Conservation (phyloP, 2,329 filamentous ascomycete species). For the Cercospora sp. region DNA sequence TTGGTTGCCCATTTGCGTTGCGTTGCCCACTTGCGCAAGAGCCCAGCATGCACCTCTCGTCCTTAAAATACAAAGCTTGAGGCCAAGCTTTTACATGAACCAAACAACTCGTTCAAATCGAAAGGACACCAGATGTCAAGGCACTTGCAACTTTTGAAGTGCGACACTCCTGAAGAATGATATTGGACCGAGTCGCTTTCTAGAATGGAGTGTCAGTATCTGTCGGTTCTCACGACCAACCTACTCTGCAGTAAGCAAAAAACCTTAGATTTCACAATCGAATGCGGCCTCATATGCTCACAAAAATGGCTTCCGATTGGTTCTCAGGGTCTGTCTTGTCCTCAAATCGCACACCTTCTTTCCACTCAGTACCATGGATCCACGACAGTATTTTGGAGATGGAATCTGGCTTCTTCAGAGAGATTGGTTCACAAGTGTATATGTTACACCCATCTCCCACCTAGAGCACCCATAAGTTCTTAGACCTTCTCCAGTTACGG, state of each 20-base stretch:
- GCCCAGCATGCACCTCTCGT: neutral
- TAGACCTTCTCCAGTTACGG: neutral
- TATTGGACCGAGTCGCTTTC: neutral
- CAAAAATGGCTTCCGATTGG: too few relatives aligned
- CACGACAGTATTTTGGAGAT: neutral
- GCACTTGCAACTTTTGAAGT: neutral
- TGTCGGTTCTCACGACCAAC: neutral
- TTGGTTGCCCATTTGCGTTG: neutral
- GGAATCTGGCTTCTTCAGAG: neutral
- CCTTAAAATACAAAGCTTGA: neutral
- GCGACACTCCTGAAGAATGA: neutral
- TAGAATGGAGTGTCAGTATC: neutral
- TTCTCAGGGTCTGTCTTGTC: neutral
- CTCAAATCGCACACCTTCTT: neutral
- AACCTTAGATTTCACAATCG: neutral
- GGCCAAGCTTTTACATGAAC: neutral
- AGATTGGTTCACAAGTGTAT: constrained; percentile 67
- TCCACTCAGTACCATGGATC: neutral
- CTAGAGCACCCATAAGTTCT: neutral
- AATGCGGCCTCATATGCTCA: neutral
- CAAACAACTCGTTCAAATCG: neutral
- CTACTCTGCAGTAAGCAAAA: neutral
- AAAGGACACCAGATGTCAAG: neutral
- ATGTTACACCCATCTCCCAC: constrained; percentile 54
- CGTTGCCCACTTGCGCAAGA: too few relatives aligned